Conservation (phyloP, 1,139 yeast species). For the Hansenula lynferdii region DNA sequence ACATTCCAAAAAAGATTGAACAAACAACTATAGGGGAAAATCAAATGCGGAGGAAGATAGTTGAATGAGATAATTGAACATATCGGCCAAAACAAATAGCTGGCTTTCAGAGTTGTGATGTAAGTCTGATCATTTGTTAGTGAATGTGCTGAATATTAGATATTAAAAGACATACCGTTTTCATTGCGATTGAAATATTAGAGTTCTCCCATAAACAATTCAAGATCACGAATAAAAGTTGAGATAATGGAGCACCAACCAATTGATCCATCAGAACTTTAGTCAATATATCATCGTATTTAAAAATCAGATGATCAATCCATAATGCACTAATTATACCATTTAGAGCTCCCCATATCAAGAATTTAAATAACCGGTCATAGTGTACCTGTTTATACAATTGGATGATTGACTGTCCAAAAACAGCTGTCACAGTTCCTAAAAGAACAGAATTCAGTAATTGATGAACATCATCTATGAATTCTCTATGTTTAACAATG, state of each 20-base stretch:
- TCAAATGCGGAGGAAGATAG: slow-evolving; percentile 39
- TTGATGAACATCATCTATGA: slow-evolving; percentile 18
- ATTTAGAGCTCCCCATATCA: slow-evolving; percentile 58
- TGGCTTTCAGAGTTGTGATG: slow-evolving; percentile 43
- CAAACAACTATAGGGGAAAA: slow-evolving; percentile 56
- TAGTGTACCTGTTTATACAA: slow-evolving; percentile 36
- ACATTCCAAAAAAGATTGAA: slow-evolving; percentile 55
- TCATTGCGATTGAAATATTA: slow-evolving; percentile 18
- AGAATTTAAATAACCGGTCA: slow-evolving; percentile 42
- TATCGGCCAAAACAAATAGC: slow-evolving; percentile 57
- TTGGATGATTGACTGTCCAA: slow-evolving; percentile 57
- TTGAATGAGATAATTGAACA: slow-evolving; percentile 47
- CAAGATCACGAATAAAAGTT: slow-evolving; percentile 42
- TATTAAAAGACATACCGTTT: slow-evolving; percentile 10
- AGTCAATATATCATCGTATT: slow-evolving; percentile 30
- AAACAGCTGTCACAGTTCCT: slow-evolving; percentile 46
- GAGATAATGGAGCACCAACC: slow-evolving; percentile 52
- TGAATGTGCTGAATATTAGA: slow-evolving; percentile 1
- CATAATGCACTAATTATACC: slow-evolving; percentile 53
- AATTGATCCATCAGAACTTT: slow-evolving; percentile 49
- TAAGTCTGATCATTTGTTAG: slow-evolving; percentile 25
- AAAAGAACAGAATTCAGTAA: slow-evolving; percentile 37
- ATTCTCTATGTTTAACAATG: slow-evolving; percentile 16
- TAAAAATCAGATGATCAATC: slow-evolving; percentile 44
- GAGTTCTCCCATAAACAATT: slow-evolving; percentile 51